A percentile compares a stretch with the other conserved stretches of the same genome.
phyloP scores from a whole-genome alignment of 768 basidiomycete species.

The Tulasnella sp. region DNA sequence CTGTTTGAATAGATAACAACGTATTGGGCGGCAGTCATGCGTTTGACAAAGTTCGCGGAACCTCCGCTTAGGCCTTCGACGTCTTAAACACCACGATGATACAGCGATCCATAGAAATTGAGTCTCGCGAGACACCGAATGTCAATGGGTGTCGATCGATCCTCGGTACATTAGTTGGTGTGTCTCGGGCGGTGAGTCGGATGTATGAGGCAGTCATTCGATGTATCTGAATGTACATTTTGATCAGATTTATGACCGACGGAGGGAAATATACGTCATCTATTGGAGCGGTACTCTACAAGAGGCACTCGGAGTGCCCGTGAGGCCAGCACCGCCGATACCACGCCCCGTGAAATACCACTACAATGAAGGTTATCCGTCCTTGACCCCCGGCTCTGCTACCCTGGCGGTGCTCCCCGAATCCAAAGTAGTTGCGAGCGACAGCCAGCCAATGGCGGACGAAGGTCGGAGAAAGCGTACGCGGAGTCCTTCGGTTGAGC shows the following conservation, averaged over 20 bases:
- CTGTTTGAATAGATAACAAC: constrained; percentile 60
- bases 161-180: constrained; percentile 64
- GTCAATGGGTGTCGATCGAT: constrained; percentile 55
- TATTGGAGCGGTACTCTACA: constrained; percentile 53
- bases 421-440: not conserved
- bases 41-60: constrained; percentile 68
- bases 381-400: too few species aligned
- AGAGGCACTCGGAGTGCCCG: constrained; percentile 36
- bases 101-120: constrained; percentile 33
- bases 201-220: not conserved
- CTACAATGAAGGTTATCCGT: too few species aligned
- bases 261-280: constrained; percentile 56
- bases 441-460: too few species aligned
- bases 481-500: not conserved
- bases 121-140: constrained; percentile 39
- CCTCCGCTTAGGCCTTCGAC: constrained; percentile 66
- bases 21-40: constrained; percentile 82
- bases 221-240: not conserved
- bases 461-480: not conserved
- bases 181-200: constrained; percentile 62
- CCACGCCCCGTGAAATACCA: too few species aligned
- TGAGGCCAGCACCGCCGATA: too few species aligned
- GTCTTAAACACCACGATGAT: constrained; percentile 62
- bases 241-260: constrained; percentile 62
- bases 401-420: too few species aligned